Evolutionary conservation across 1,284 basidiomycete genomes (phyloP), one percentile per base, ranked within the genome.

Genomic region (Leccinum pachyderme): DNA sequence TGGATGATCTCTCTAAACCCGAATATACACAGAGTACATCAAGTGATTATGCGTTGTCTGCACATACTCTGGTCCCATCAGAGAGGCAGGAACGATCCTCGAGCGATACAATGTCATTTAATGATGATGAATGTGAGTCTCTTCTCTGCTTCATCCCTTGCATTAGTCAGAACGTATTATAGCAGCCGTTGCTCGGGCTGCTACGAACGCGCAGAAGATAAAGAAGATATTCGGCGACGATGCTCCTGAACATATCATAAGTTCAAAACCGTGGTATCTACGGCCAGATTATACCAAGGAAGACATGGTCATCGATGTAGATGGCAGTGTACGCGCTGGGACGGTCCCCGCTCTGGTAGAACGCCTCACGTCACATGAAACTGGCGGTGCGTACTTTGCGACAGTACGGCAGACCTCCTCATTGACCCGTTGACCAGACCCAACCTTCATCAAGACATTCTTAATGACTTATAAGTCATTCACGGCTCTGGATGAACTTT

Each of bases 401-500:
- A 27, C 24, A 27, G 41, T 8, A 35, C 28, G 15, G 27, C 8
- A 25, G 15, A 47, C 9, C 12, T 32, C 48, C 3, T 5, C 22
- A 22, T 41, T 57, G 43, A 64, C 49, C 13, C 18, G 13, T 54
- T 54, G 37, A 37, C 53, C 25, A 90, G 94, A 95, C 70, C 78
- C 84, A 0, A 83, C 84, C 6, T 99, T 93, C 74, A 91, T 87
- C 69, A 89, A 91, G 69, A 90, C 95, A 2, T 99, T 99, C 81
- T 73, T 99, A 59, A 90, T 98, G 82, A 99, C 97, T 1, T 98
- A 95, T 78, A 93, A 95, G 63, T 96, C 94, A 0, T 99, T 99
- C 72, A 94, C 93, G 13, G 89, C 87, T 1, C 77, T 93, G 18
- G 82, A 93, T 54, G 89, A 94, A 56, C 75, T 99, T 24, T 88